Evolutionary conservation across 108 stramenopile genomes (phyloP).

Genomic region (Skeletonema tropicum): DNA sequence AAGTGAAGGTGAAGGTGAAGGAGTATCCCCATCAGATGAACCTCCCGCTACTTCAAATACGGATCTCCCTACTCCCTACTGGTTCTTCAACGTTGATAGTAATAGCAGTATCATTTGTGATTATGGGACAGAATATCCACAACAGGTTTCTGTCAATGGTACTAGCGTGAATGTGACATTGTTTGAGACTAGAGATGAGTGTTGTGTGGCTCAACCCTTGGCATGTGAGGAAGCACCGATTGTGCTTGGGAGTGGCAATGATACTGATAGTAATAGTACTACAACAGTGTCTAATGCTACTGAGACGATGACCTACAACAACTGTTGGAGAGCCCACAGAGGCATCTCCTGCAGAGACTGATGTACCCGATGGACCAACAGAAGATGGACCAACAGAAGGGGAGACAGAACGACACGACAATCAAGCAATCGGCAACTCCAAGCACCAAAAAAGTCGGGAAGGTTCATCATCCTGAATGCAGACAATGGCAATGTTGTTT

Average conservation of each 20-base stretch:
- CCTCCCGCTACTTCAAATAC: not conserved
- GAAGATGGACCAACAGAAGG: not conserved
- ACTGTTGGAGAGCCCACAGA: too few relatives aligned
- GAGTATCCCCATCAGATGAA: not conserved
- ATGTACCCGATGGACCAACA: not conserved
- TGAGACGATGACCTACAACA: not conserved
- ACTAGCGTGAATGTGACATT: not conserved
- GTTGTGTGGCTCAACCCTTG: not conserved
- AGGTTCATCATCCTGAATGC: constrained; percentile 8
- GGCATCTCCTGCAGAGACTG: not conserved
- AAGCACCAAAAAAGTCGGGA: constrained; percentile 5
- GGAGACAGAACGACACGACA: not conserved
- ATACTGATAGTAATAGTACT: not conserved
- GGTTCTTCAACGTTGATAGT: not conserved
- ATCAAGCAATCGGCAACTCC: not conserved
- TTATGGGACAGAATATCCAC: not conserved
- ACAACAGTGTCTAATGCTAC: too few relatives aligned
- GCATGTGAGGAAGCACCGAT: not conserved
- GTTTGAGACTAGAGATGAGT: constrained; percentile 3
- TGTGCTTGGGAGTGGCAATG: not conserved
- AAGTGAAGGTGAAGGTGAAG: not conserved
- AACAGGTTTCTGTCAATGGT: not conserved
- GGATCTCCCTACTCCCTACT: not conserved
- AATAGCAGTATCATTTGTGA: not conserved
- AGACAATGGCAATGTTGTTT: not conserved